Evolutionary conservation across 2,329 filamentous ascomycete species (phyloP).

Genomic region (Aspergillus tubingensis): DNA sequence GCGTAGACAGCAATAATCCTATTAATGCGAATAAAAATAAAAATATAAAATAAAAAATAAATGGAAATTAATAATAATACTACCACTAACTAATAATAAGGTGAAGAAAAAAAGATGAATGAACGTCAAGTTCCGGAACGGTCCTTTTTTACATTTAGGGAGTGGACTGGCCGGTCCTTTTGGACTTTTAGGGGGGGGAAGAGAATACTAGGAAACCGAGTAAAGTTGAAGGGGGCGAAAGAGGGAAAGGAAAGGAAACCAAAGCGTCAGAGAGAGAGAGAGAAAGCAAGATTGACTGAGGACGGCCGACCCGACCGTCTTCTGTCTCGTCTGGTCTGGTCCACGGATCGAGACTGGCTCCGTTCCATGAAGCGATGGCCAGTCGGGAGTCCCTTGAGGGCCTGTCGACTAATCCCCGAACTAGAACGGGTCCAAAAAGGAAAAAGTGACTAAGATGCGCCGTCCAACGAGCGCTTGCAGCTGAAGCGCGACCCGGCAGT

Average conservation of each 20-base stretch:
- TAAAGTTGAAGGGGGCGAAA: neutral
- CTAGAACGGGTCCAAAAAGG: constrained; percentile 10
- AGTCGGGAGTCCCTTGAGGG: constrained; percentile 6
- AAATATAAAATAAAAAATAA: neutral
- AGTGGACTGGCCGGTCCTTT: constrained; percentile 6
- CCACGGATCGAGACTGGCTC: constrained; percentile 23
- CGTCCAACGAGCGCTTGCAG: constrained; percentile 7
- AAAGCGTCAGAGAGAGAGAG: neutral
- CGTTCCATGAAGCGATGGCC: constrained; percentile 15
- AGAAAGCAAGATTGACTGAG: neutral
- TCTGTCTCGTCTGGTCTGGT: constrained; percentile 8
- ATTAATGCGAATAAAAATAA: neutral
- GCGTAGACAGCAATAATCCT: neutral
- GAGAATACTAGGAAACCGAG: too few species aligned
- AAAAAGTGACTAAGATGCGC: constrained; percentile 12
- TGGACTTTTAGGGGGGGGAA: constrained; percentile 4
- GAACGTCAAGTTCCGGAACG: constrained; percentile 15
- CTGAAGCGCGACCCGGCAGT: constrained; percentile 20
- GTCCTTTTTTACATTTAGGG: constrained; percentile 1
- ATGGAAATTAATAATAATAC: too few species aligned
- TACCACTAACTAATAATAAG: neutral
- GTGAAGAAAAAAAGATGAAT: neutral
- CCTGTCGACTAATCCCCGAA: constrained; percentile 4
- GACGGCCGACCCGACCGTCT: constrained; percentile 4
- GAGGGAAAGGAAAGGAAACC: neutral